phyloP scores from a whole-genome alignment of 2,329 filamentous ascomycete species.

The Chaetoscypha palmicola region DNA sequence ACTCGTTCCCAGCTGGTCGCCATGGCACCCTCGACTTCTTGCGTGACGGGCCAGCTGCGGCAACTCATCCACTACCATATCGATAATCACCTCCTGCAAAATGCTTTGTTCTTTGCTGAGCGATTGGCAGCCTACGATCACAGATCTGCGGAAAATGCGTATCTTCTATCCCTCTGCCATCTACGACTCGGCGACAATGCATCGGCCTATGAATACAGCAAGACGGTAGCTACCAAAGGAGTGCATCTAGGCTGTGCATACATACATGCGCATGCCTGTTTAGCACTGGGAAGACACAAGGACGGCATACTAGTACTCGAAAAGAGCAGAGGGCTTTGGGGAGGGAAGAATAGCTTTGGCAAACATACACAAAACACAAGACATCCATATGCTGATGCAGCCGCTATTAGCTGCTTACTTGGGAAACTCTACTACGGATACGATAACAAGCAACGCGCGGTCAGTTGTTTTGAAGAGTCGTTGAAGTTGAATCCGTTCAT shows the following conservation, averaged over 20 bases:
- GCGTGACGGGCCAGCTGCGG: slow-evolving; percentile 36
- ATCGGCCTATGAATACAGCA: slow-evolving; percentile 78
- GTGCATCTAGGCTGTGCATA: slow-evolving; percentile 81
- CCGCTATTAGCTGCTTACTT: slow-evolving; percentile 74
- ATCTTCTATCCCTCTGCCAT: slow-evolving; percentile 79
- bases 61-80: slow-evolving; percentile 63
- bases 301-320: slow-evolving; percentile 82
- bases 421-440: slow-evolving; percentile 82
- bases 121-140: slow-evolving; percentile 79
- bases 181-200: slow-evolving; percentile 75
- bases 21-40: slow-evolving; percentile 28
- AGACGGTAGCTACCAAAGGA: slow-evolving; percentile 61
- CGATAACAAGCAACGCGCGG: slow-evolving; percentile 74
- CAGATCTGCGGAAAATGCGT: slow-evolving; percentile 70
- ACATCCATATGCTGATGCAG: slow-evolving; percentile 71
- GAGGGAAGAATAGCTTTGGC: slow-evolving; percentile 67
- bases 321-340: slow-evolving; percentile 71
- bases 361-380: slow-evolving; percentile 73
- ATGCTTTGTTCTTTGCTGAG: slow-evolving; percentile 89
- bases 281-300: slow-evolving; percentile 68
- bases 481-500: slow-evolving; percentile 90
- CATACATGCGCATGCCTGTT: slow-evolving; percentile 82
- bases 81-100: slow-evolving; percentile 83
- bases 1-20: slow-evolving; percentile 13
- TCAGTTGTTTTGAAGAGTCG: slow-evolving; percentile 80